A percentile compares a stretch with the other conserved stretches of the same genome.
phyloP scores from a whole-genome alignment of 23 red algal genomes.

The Chondrus crispus region DNA sequence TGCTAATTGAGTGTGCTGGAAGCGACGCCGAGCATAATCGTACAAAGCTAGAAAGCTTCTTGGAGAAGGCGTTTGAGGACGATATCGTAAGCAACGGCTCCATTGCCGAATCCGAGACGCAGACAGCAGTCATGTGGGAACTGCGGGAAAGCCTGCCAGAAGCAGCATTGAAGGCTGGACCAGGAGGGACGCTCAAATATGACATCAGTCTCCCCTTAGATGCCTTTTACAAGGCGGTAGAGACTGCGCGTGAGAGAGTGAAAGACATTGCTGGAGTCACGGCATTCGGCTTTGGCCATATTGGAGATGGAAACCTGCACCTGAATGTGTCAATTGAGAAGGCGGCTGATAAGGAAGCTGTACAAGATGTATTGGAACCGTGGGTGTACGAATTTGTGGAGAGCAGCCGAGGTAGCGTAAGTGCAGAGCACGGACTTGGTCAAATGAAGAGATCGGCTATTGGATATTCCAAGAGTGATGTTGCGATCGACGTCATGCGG shows the following conservation, averaged over 20 bases:
- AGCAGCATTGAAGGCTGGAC: conserved; percentile 73
- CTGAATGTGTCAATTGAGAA: conserved; percentile 73
- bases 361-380: conserved; percentile 60
- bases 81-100: conserved; percentile 67
- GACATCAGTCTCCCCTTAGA: conserved; percentile 87
- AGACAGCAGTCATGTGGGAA: conserved; percentile 79
- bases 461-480: conserved; percentile 57
- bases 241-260: conserved; percentile 43
- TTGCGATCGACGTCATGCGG: conserved; percentile 75
- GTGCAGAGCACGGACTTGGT: conserved; percentile 96
- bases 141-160: conserved; percentile 91
- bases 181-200: conserved; percentile 79
- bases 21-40: conserved; percentile 65
- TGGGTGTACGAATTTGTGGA: conserved; percentile 92
- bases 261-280: conserved; percentile 13
- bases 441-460: conserved; percentile 80
- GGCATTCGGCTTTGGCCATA: conserved; percentile 89
- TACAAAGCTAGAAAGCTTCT: conserved; percentile 77
- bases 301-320: conserved; percentile 96
- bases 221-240: conserved; percentile 72
- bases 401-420: conserved; percentile 68
- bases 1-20: conserved; percentile 86
- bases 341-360: background rate
- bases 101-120: conserved; percentile 78
- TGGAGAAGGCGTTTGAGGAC: conserved; percentile 56